Evolutionary conservation across 306 rosid genomes (phyloP).

Genomic region (Medicago truncatula): DNA sequence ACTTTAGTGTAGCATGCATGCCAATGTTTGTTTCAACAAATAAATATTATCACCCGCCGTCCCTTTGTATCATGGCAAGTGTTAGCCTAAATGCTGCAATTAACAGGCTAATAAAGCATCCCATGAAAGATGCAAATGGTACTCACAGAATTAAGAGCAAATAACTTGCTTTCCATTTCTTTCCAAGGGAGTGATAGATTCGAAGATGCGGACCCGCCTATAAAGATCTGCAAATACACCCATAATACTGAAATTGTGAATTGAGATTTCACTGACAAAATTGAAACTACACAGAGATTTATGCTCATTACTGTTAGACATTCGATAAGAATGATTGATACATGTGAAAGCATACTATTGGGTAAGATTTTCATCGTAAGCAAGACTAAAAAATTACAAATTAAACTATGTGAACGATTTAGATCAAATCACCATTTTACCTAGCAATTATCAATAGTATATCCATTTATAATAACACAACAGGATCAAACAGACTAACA

Average conservation of each 20-base stretch:
- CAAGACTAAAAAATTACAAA: constrained; percentile 1
- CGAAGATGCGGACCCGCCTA: constrained; percentile 77
- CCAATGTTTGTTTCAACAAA: constrained; percentile 6
- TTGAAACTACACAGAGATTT: not conserved
- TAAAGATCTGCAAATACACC: constrained; percentile 65
- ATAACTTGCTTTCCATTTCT: constrained; percentile 94
- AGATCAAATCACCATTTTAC: constrained; percentile 6
- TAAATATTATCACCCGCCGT: not conserved
- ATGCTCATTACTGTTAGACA: constrained; percentile 6
- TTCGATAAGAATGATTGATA: not conserved
- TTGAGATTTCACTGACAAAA: constrained; percentile 5
- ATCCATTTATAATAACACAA: constrained; percentile 30
- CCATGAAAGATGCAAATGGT: constrained; percentile 41
- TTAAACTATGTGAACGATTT: constrained; percentile 13
- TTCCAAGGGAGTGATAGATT: constrained; percentile 84
- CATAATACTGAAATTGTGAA: constrained; percentile 29
- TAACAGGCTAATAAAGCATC: constrained; percentile 38
- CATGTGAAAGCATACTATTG: constrained; percentile 6
- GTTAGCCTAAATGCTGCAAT: constrained; percentile 23
- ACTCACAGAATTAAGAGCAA: constrained; percentile 91
- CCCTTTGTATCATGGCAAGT: constrained; percentile 10
- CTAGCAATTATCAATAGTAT: constrained; percentile 16
- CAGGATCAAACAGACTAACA: constrained; percentile 33
- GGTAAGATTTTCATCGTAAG: constrained; percentile 33
- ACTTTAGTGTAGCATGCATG: constrained; percentile 13